Evolutionary conservation across 441 rosid genomes (phyloP), one percentile per base, ranked within the genome.

Genomic region (Erysimum cheiri): DNA sequence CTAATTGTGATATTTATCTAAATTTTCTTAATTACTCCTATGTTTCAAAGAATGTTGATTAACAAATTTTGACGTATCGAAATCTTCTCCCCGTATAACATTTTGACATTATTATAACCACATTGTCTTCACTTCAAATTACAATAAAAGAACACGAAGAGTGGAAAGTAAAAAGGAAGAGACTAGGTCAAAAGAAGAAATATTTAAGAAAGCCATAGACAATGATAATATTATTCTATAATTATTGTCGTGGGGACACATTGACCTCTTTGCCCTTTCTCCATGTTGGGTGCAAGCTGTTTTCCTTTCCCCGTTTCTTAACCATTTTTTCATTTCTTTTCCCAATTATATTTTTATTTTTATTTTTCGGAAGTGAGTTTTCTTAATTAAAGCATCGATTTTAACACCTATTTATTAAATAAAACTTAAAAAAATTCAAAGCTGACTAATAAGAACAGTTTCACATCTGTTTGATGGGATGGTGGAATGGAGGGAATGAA

Each of bases 281-380:
- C 64, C 67, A 39, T 75, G 78, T 79, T 73, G 81, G 81, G 83
- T 79, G 90, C 85, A 81, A 82, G 88, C 96, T 90, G 88, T 88
- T 81, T 80, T 78, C 85, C 82, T 82, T 80, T 43, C 59, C 46
- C 22, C 33, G 12, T 22, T 48, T 33, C 48, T 53, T 52, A 2
- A 29, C 60, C 36, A 39, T 26, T 41, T 48, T 37, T 60, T 31
- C 28, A 52, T 62, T 24, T 55, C n/a, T 19, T 48, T 59, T 40
- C 59, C 19, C 59, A 11, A 26, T 28, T 56, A 44, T 54, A 35
- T 44, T 14, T 15, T 36, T 4, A 54, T 26, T 70, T 39, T 11
- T 22, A 7, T n/a, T 17, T 29, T 31, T 70, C 52, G 9, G 32
- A 32, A 40, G 12, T 31, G 36, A 39, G 8, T 41, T 40, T 71